Percentiles rank a stretch among this genome's conserved stretches.
These are phyloP conservation scores for Lactifluus rugatus DNA, from an alignment of 768 basidiomycete genomes.

Conservation along the genomic window DNA sequence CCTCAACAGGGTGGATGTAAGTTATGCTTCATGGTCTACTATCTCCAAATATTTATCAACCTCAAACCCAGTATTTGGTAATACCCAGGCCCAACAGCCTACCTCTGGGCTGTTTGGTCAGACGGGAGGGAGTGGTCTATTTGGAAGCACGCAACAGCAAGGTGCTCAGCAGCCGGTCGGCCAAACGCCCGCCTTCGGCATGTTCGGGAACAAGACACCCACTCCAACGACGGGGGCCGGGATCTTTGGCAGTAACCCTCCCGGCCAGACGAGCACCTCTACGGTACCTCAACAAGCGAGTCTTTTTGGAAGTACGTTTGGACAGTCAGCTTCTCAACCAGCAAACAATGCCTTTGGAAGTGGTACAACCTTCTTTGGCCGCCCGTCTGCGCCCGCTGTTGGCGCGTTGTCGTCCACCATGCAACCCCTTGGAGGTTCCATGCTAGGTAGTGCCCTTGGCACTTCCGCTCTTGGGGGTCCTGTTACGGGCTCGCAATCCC, in stretches of 20 bases:
- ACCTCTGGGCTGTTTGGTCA: conserved; percentile 17
- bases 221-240: conserved; percentile 26
- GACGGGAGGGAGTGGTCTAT: conserved; percentile 12
- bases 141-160: conserved; percentile 17
- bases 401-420: background rate
- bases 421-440: conserved; percentile 10
- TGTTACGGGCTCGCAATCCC: conserved; percentile 29
- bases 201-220: conserved; percentile 29
- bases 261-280: conserved; percentile 20
- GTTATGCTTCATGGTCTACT: background rate
- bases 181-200: conserved; percentile 18
- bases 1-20: conserved; percentile 19
- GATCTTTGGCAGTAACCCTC: conserved; percentile 34
- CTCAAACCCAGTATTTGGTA: conserved; percentile 20
- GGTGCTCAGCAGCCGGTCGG: conserved; percentile 14
- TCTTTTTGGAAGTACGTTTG: conserved; percentile 35
- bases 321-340: conserved; percentile 32
- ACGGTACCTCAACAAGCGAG: conserved; percentile 12
- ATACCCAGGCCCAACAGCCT: conserved; percentile 18
- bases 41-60: background rate
- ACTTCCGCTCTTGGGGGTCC: conserved; percentile 39
- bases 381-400: conserved; percentile 6
- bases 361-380: conserved; percentile 24
- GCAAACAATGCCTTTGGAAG: conserved; percentile 18
- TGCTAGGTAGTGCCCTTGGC: conserved; percentile 46